These are phyloP conservation scores for Raddia distichophylla DNA, from an alignment of 176 grass and related monocot genomes.

Conservation along the genomic window DNA sequence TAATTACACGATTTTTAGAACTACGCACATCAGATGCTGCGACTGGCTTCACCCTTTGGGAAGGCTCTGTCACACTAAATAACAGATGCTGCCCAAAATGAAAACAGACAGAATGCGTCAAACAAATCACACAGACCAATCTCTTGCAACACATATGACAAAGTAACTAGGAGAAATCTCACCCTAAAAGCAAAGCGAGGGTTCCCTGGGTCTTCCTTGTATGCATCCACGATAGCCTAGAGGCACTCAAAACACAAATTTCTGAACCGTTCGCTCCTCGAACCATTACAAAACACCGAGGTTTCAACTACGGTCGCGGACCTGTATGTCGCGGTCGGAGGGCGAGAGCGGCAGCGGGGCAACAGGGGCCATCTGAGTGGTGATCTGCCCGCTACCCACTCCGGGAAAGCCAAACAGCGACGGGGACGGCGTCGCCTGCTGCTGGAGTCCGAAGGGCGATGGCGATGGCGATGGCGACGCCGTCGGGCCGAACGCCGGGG, in stretches of 20 bases:
- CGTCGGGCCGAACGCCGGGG: constrained; percentile 44
- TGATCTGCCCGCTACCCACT: constrained; percentile 62
- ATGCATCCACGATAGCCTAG: constrained; percentile 82
- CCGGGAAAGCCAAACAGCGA: constrained; percentile 54
- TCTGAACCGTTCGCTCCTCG: not conserved
- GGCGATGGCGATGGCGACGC: constrained; percentile 36
- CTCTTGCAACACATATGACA: constrained; percentile 16
- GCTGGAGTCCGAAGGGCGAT: constrained; percentile 59
- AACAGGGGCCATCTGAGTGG: constrained; percentile 97
- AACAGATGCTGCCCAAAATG: constrained; percentile 71
- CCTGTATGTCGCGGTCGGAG: constrained; percentile 94
- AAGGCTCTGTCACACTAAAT: constrained; percentile 87
- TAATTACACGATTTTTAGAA: constrained; percentile 17
- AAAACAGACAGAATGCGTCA: constrained; percentile 44
- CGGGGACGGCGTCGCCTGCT: constrained; percentile 51
- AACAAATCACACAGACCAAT: constrained; percentile 21
- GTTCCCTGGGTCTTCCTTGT: constrained; percentile 86
- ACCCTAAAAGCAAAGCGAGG: constrained; percentile 87
- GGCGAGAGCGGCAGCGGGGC: constrained; percentile 72
- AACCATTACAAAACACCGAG: constrained; percentile 13
- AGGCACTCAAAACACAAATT: constrained; percentile 35
- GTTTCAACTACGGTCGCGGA: constrained; percentile 25
- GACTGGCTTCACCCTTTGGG: constrained; percentile 76
- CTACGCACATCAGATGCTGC: constrained; percentile 82
- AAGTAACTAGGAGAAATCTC: constrained; percentile 28